Base-by-base conservation (phyloP, 2,329 filamentous ascomycete species). In the Aspergillus clavatus region DNA sequence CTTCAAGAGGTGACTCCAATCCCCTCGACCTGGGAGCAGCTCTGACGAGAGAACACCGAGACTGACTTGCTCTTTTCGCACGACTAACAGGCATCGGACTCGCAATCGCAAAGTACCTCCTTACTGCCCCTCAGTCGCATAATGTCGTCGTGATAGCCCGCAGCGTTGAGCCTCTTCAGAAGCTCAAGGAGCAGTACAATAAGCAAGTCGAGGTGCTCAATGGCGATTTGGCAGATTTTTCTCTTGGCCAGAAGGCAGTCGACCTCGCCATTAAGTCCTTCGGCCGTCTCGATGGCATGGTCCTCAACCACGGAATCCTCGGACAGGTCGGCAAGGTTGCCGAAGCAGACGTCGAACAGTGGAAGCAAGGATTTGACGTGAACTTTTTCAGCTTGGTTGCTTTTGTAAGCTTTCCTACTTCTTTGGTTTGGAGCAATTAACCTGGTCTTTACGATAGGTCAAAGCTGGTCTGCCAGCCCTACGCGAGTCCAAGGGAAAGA, bases 301-400 rank as follows among this genome's bases (percentile, higher is more conserved):
- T 98, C 10, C 72, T 97, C 50, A 97, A 97, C 66, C 93, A 98
- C 63, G 90, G 89, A 16, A 75, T 82, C 1, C 70, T 98, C 36
- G 78, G 82, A n/a, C 86, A 89, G 1, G 83, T 94, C 33, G 81
- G 80, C 40, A 81, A 79, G 46, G 72, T 97, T 36, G 81, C 72
- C 3, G 79, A 91, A 44, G 76, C 78, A 12, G 78, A 80, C n/a
- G 61, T 82, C 0, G 81, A 86, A 28, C 83, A 86, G 49, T 96
- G 90, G 87, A 84, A 82, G 59, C 68, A 72, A 2, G 74, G 79
- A 7, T 96, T 89, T 67, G 84, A 95, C 56, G 74, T 89, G 50
- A 97, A 97, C 64, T 82, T 97, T 56, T 89, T 96, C 64, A 91
- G 88, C 54, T 82, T 82, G 22, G 72, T 96, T 36, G 83, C 82